phyloP scores from a whole-genome alignment of 441 rosid genomes.

The Francoa sonchifolia region DNA sequence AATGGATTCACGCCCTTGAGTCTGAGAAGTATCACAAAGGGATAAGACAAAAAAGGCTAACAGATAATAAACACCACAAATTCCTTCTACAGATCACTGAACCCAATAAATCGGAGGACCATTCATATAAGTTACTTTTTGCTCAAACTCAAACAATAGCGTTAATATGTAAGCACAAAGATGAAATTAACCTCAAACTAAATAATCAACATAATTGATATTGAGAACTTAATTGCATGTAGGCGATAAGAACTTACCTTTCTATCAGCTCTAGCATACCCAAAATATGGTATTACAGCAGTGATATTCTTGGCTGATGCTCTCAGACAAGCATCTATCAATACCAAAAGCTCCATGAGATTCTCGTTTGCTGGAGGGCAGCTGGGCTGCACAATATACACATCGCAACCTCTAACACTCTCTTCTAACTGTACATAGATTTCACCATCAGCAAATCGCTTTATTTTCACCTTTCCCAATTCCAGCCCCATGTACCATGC shows the following conservation, averaged over 20 bases:
- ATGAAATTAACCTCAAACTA: no score
- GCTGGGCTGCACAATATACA: slow-evolving; percentile 54
- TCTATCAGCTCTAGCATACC: slow-evolving; percentile 71
- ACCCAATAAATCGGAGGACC: no score
- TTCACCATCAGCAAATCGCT: slow-evolving; percentile 71
- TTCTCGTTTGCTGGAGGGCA: slow-evolving; percentile 68
- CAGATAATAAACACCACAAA: no score
- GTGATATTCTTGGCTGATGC: slow-evolving; percentile 69
- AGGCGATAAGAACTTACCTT: slow-evolving; percentile 28
- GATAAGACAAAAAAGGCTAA: slow-evolving; percentile 1
- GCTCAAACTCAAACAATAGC: no score
- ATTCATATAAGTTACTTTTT: no score
- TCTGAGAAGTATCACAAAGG: slow-evolving; percentile 19
- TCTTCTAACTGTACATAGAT: slow-evolving; percentile 60
- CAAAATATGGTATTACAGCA: slow-evolving; percentile 64
- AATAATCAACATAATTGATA: no score
- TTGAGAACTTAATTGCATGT: no score
- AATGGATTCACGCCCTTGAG: slow-evolving; percentile 73
- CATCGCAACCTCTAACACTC: slow-evolving; percentile 71
- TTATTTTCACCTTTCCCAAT: slow-evolving; percentile 50
- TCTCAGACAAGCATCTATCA: slow-evolving; percentile 69
- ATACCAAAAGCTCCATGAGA: slow-evolving; percentile 61
- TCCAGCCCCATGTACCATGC: slow-evolving; percentile 68
- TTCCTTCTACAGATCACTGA: no score
- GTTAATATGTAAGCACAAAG: no score